phyloP scores from a whole-genome alignment of 345 rosid species.

The Syzygium grande region DNA sequence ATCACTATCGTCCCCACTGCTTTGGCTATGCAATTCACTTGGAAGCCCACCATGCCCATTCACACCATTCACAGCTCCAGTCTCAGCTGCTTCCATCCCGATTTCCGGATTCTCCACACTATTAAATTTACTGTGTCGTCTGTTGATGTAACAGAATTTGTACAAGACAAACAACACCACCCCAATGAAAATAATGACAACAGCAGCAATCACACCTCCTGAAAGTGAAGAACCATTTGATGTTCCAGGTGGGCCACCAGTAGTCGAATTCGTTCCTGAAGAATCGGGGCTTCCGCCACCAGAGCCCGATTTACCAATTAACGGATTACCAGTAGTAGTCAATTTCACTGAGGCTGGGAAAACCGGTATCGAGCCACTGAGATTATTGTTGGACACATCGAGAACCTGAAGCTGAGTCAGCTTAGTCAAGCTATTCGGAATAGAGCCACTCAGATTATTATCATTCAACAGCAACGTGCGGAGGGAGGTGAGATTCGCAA shows the following conservation, averaged over 20 bases:
- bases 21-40: slow-evolving; percentile 41
- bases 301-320: slow-evolving; percentile 21
- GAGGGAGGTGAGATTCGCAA: slow-evolving; percentile 44
- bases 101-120: slow-evolving; percentile 28
- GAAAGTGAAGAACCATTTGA: slow-evolving; percentile 15
- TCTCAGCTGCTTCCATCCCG: slow-evolving; percentile 35
- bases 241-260: slow-evolving; percentile 14
- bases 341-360: slow-evolving; percentile 38
- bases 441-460: slow-evolving; percentile 49
- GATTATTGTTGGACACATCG: slow-evolving; percentile 74
- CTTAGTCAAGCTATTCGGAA: slow-evolving; percentile 49
- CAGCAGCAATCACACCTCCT: slow-evolving; percentile 30
- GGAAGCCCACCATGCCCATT: slow-evolving; percentile 29
- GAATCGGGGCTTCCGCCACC: slow-evolving; percentile 8
- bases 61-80: slow-evolving; percentile 8
- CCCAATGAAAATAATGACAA: slow-evolving; percentile 35
- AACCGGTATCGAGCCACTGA: slow-evolving; percentile 35
- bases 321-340: slow-evolving; percentile 35
- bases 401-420: slow-evolving; percentile 34
- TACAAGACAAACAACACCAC: slow-evolving; percentile 38
- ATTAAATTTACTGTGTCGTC: slow-evolving; percentile 25
- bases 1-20: slow-evolving; percentile 51
- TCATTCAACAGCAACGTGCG: slow-evolving; percentile 41
- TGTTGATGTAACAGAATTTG: slow-evolving; percentile 29
- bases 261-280: slow-evolving; percentile 5